These are phyloP conservation scores for Deakozyma indianensis DNA, from an alignment of 805 yeast genomes.

Conservation along the genomic window DNA sequence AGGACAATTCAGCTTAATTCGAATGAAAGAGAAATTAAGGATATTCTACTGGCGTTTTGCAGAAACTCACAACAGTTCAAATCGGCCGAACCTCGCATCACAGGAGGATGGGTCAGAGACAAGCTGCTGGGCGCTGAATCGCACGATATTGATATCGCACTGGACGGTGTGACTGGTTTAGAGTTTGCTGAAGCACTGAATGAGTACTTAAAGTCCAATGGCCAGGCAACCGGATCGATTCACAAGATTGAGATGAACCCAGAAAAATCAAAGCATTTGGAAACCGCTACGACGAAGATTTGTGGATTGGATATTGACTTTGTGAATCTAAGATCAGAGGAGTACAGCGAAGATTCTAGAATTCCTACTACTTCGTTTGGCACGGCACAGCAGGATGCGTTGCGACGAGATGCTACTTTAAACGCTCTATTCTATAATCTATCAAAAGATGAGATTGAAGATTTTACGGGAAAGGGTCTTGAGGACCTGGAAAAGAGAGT, in stretches of 20 bases:
- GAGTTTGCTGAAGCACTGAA: conserved; percentile 60
- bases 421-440: conserved; percentile 87
- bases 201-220: conserved; percentile 26
- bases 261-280: conserved; percentile 89
- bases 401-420: conserved; percentile 87
- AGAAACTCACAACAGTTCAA: conserved; percentile 10
- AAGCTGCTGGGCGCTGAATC: conserved; percentile 68
- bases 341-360: conserved; percentile 67
- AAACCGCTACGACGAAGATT: conserved; percentile 85
- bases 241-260: conserved; percentile 88
- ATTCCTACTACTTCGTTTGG: conserved; percentile 73
- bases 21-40: conserved; percentile 18
- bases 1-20: conserved; percentile 15
- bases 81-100: conserved; percentile 50
- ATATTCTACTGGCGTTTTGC: conserved; percentile 19
- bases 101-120: conserved; percentile 99
- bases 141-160: conserved; percentile 85
- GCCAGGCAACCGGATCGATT: conserved; percentile 25
- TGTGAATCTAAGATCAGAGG: conserved; percentile 81
- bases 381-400: conserved; percentile 83
- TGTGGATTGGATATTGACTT: conserved; percentile 83
- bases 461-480: conserved; percentile 65
- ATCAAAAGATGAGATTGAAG: conserved; percentile 57
- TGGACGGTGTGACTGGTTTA: conserved; percentile 73
- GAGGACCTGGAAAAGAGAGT: conserved; percentile 56